Evolutionary conservation across 2,329 filamentous ascomycete species (phyloP).

Genomic region (Trichoderma koningiopsis): DNA sequence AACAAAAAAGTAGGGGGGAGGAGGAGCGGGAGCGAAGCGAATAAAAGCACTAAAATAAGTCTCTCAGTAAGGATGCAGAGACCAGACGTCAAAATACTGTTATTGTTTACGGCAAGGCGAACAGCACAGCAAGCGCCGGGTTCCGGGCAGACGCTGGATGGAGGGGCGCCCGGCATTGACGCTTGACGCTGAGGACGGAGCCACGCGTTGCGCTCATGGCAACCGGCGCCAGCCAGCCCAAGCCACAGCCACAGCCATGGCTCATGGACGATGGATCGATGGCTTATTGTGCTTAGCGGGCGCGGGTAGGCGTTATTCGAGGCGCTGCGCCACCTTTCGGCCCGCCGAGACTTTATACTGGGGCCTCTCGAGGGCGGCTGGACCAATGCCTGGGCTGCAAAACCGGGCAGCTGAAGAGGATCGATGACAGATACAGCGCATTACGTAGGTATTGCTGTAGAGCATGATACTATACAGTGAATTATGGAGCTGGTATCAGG

Average conservation of each 20-base stretch:
- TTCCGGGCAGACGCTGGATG: background rate
- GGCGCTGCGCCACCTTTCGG: background rate
- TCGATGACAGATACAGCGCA: background rate
- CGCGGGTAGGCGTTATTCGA: background rate
- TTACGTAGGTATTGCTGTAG: background rate
- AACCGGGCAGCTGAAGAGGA: background rate
- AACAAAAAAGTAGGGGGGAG: background rate
- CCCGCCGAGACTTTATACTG: background rate
- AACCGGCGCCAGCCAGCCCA: background rate
- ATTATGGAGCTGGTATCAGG: background rate
- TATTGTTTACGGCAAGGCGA: background rate
- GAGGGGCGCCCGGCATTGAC: background rate
- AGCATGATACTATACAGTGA: background rate
- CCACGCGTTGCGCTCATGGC: conserved; percentile 6
- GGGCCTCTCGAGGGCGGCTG: background rate
- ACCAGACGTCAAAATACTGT: background rate
- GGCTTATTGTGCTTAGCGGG: background rate
- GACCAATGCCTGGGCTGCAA: background rate
- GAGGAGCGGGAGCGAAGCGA: background rate
- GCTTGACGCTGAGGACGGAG: background rate
- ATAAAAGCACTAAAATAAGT: background rate
- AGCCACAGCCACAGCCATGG: background rate
- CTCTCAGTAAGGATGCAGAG: background rate
- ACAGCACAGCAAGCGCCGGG: background rate
- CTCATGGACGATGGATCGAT: no score